A percentile compares a stretch with the other conserved stretches of the same genome.
Conservation (phyloP, 306 rosid species). For the Vigna reflexopilosa region DNA sequence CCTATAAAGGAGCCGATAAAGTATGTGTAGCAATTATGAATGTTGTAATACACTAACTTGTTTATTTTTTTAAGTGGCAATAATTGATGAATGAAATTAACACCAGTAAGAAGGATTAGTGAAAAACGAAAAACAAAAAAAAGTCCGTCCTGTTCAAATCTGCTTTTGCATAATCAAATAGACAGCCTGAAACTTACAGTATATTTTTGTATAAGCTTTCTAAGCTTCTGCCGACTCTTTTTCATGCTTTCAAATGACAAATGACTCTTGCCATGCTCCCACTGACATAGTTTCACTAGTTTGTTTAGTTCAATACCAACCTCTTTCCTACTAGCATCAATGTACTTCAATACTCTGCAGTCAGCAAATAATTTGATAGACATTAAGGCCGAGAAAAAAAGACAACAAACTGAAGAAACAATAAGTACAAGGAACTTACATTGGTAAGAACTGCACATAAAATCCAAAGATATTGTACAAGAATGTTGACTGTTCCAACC, state of each 20-base stretch:
- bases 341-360: conserved; percentile 69
- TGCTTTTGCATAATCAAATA: conserved; percentile 1
- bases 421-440: conserved; percentile 58
- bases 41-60: background rate
- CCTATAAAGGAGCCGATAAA: background rate
- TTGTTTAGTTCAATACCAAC: conserved; percentile 67
- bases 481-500: conserved; percentile 52
- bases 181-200: conserved; percentile 59
- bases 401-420: conserved; percentile 10
- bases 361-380: conserved; percentile 25
- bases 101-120: background rate
- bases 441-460: conserved; percentile 84
- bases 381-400: background rate
- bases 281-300: conserved; percentile 68
- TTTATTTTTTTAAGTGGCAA: background rate
- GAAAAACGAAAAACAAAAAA: background rate
- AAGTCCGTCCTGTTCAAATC: background rate
- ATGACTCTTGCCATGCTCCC: conserved; percentile 71
- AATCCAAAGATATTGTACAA: conserved; percentile 85
- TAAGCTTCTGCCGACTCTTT: conserved; percentile 77
- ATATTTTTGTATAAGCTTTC: conserved; percentile 78
- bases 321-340: conserved; percentile 58
- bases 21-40: background rate
- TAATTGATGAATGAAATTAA: conserved; percentile 1
- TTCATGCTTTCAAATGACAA: conserved; percentile 65